Percentiles rank a stretch among this genome's conserved stretches.
These are phyloP conservation scores for Tarenaya hassleriana DNA, from an alignment of 345 rosid species.

Conservation along the genomic window DNA sequence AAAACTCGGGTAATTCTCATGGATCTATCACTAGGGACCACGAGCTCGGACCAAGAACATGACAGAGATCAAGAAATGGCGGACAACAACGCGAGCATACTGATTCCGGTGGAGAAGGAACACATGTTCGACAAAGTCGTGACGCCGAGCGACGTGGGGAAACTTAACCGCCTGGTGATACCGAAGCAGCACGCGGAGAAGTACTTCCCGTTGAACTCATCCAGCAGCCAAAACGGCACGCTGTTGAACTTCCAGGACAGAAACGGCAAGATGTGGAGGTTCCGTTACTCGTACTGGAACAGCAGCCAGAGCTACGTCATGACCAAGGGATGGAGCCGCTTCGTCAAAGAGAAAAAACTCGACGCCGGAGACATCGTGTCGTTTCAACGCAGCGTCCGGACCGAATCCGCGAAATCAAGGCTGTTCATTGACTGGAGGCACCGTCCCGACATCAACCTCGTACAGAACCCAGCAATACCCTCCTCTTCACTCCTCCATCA, in stretches of 20 bases:
- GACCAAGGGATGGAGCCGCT: constrained; percentile 60
- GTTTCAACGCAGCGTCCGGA: constrained; percentile 40
- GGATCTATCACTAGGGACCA: constrained; percentile 57
- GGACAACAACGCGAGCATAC: constrained; percentile 10
- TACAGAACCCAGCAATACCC: too few relatives aligned
- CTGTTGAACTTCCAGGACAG: constrained; percentile 48
- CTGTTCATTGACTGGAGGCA: constrained; percentile 48
- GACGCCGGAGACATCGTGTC: constrained; percentile 55
- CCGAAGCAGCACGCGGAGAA: constrained; percentile 65
- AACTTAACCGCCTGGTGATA: constrained; percentile 57
- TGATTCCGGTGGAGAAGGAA: constrained; percentile 38
- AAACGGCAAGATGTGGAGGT: constrained; percentile 40
- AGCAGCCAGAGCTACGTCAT: constrained; percentile 60
- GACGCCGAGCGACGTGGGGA: constrained; percentile 82
- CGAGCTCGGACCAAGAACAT: constrained; percentile 32
- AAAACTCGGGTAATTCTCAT: constrained; percentile 17
- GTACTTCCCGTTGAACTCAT: constrained; percentile 55
- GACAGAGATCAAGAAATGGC: constrained; percentile 31
- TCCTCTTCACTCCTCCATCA: constrained; percentile 11
- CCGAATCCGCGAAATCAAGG: constrained; percentile 28
- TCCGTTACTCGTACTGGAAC: constrained; percentile 53
- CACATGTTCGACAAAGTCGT: constrained; percentile 83
- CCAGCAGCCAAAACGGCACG: constrained; percentile 45
- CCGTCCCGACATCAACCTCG: constrained; percentile 27
- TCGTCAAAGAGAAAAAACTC: constrained; percentile 50